Percentiles rank a stretch among this genome's conserved stretches.
phyloP scores from a whole-genome alignment of 371 early-diverging fungal genomes.

The Actinomortierella ambigua region DNA sequence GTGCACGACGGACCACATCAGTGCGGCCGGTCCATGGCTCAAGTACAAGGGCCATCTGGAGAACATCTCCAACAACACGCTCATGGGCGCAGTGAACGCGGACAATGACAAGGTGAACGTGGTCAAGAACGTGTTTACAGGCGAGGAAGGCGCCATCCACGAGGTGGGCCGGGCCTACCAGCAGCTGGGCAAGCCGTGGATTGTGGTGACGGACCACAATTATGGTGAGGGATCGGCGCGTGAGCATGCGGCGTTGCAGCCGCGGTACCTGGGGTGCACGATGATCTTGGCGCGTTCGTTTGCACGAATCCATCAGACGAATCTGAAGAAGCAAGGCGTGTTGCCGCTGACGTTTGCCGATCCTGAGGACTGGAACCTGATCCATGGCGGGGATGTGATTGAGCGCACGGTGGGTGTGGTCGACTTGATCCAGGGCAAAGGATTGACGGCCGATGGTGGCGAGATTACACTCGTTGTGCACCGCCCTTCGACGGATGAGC shows the following conservation, averaged over 20 bases:
- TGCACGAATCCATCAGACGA: slow-evolving; percentile 98
- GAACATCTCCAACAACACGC: slow-evolving; percentile 95
- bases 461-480: slow-evolving; percentile 57
- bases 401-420: slow-evolving; percentile 76
- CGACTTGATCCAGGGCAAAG: slow-evolving; percentile 58
- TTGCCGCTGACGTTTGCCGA: slow-evolving; percentile 91
- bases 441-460: slow-evolving; percentile 66
- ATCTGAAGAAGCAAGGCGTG: slow-evolving; percentile 98
- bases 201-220: slow-evolving; percentile 94
- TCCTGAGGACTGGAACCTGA: slow-evolving; percentile 79
- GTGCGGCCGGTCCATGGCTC: slow-evolving; percentile 95
- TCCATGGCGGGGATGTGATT: slow-evolving; percentile 81
- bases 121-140: slow-evolving; percentile 74
- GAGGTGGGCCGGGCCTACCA: slow-evolving; percentile 91
- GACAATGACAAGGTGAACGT: slow-evolving; percentile 88
- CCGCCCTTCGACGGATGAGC: slow-evolving; percentile 20
- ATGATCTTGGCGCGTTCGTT: slow-evolving; percentile 90
- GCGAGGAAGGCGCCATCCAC: slow-evolving; percentile 82
- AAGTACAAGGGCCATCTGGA: slow-evolving; percentile 97
- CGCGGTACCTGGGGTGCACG: slow-evolving; percentile 91
- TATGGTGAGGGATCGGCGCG: slow-evolving; percentile 98
- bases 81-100: slow-evolving; percentile 95
- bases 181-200: slow-evolving; percentile 81
- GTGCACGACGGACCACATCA: slow-evolving; percentile 98
- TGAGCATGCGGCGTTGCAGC: slow-evolving; percentile 96